These are phyloP conservation scores for Endocalyx cinctus DNA, from an alignment of 2,329 filamentous ascomycete species.

Conservation along the genomic window DNA sequence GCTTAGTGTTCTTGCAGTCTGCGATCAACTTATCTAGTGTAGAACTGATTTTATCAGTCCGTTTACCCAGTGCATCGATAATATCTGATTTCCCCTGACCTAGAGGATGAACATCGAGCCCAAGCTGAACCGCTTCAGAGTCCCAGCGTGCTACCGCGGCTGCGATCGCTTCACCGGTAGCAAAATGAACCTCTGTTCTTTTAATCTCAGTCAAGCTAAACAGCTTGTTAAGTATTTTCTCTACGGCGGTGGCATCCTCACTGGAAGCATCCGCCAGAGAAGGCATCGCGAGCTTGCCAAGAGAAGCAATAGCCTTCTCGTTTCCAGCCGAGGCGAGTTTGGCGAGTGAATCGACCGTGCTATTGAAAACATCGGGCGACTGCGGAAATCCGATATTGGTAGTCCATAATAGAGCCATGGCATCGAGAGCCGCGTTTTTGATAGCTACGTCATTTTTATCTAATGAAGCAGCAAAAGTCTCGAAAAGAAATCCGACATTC, in stretches of 20 bases:
- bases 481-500: conserved; percentile 19
- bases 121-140: conserved; percentile 70
- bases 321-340: conserved; percentile 61
- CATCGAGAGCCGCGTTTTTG: conserved; percentile 23
- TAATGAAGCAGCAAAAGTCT: conserved; percentile 12
- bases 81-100: conserved; percentile 28
- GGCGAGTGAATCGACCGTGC: conserved; percentile 61
- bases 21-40: conserved; percentile 69
- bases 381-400: conserved; percentile 21
- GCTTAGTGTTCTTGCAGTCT: conserved; percentile 81
- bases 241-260: conserved; percentile 34
- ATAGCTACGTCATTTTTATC: conserved; percentile 16
- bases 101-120: conserved; percentile 66
- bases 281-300: conserved; percentile 72
- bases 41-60: conserved; percentile 39
- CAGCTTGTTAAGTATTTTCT: conserved; percentile 60
- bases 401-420: conserved; percentile 28
- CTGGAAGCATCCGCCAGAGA: conserved; percentile 29
- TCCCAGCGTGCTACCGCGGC: conserved; percentile 77
- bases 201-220: conserved; percentile 79
- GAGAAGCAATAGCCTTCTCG: conserved; percentile 73
- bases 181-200: conserved; percentile 83
- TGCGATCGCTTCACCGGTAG: conserved; percentile 82
- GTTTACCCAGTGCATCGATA: conserved; percentile 29
- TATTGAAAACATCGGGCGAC: conserved; percentile 43